These are phyloP conservation scores for Kazachstania psychrophila DNA, from an alignment of 805 yeast genomes.

Conservation along the genomic window DNA sequence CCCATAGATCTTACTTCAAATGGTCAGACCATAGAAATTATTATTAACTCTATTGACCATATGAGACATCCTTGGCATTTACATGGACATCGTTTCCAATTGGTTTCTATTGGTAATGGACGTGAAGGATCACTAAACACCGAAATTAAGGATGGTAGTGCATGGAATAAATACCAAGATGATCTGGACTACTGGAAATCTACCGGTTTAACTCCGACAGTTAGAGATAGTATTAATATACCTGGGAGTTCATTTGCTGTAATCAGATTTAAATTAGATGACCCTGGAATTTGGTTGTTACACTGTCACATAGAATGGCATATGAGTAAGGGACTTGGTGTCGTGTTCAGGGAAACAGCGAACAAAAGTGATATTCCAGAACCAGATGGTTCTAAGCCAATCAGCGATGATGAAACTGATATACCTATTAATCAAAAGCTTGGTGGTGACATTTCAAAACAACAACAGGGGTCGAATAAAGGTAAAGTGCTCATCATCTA, in stretches of 20 bases:
- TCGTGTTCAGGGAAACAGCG: constrained; percentile 29
- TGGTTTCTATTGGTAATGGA: constrained; percentile 37
- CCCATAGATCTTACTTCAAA: constrained; percentile 21
- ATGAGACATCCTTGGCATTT: constrained; percentile 60
- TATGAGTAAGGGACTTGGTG: constrained; percentile 52
- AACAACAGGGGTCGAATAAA: too few species aligned
- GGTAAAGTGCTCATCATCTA: too few species aligned
- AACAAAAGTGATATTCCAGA: too few species aligned
- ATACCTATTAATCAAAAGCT: too few species aligned
- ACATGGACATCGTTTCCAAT: constrained; percentile 52
- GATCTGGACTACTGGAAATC: constrained; percentile 18
- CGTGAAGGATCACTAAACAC: constrained; percentile 35
- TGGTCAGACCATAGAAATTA: constrained; percentile 48
- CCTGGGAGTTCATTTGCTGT: constrained; percentile 48
- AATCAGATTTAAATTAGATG: constrained; percentile 50
- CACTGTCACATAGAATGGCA: constrained; percentile 76
- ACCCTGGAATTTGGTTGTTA: constrained; percentile 73
- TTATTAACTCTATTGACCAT: constrained; percentile 58
- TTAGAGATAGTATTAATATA: constrained; percentile 57
- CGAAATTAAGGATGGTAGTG: constrained; percentile 31
- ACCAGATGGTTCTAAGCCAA: too few species aligned
- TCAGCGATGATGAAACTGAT: too few species aligned
- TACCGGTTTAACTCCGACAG: constrained; percentile 39
- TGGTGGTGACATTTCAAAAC: too few species aligned
- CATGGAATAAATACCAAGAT: constrained; percentile 29